phyloP scores from a whole-genome alignment of 2,329 filamentous ascomycete genomes.

The Aspergillus phoenicis region DNA sequence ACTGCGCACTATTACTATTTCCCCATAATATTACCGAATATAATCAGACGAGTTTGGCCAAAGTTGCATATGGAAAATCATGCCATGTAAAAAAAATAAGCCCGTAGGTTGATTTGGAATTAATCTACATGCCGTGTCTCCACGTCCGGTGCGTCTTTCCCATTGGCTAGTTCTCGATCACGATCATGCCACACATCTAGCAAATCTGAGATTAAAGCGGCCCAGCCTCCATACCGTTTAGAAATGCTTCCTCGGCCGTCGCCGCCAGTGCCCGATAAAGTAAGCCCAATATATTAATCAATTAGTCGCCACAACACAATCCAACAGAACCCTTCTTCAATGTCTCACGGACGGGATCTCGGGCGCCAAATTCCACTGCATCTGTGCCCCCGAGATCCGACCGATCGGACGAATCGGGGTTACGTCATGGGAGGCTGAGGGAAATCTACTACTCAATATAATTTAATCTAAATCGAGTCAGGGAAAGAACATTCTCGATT shows the following conservation, averaged over 20 bases:
- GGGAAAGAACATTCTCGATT: background rate
- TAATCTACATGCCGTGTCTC: constrained; percentile 9
- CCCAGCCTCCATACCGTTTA: constrained; percentile 1
- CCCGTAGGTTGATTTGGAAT: constrained; percentile 12
- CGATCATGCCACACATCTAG: constrained; percentile 16
- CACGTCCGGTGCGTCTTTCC: background rate
- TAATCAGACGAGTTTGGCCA: too few species aligned
- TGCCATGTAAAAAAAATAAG: background rate
- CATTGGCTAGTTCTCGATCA: background rate
- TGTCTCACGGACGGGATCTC: constrained; percentile 3
- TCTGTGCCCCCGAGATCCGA: background rate
- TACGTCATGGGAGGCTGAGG: background rate
- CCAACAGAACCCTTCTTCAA: background rate
- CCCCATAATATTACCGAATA: too few species aligned
- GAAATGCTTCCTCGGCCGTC: background rate
- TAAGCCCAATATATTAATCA: background rate
- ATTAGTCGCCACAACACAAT: background rate
- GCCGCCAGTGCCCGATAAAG: background rate
- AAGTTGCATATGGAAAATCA: background rate
- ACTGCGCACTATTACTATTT: background rate
- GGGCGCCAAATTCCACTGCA: background rate
- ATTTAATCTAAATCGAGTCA: background rate
- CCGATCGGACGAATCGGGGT: constrained; percentile 1
- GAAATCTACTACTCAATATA: background rate
- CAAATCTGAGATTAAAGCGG: constrained; percentile 4